A percentile compares a stretch with the other conserved stretches of the same genome.
Evolutionary conservation across 805 yeast genomes (phyloP).

Genomic region (Candida coleopterorum): DNA sequence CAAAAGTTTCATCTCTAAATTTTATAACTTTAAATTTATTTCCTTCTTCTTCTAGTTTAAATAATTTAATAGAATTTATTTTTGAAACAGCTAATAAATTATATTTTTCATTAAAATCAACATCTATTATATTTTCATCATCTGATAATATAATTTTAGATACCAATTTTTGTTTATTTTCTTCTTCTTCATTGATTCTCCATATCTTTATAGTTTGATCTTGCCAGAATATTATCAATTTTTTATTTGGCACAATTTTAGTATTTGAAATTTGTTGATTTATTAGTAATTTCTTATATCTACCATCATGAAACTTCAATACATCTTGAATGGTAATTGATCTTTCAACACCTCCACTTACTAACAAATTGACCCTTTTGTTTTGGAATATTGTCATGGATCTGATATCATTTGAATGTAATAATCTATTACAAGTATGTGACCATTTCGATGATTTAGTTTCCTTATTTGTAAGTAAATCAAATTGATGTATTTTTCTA

Average conservation of each 20-base stretch:
- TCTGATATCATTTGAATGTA: conserved; percentile 85
- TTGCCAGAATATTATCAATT: conserved; percentile 70
- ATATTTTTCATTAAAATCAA: conserved; percentile 62
- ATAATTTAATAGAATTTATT: conserved; percentile 61
- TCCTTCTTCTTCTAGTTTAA: conserved; percentile 46
- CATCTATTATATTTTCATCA: conserved; percentile 74
- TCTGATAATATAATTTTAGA: conserved; percentile 63
- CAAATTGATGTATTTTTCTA: conserved; percentile 77
- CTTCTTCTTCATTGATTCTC: conserved; percentile 41
- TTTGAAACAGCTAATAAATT: conserved; percentile 69
- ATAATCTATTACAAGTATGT: conserved; percentile 64
- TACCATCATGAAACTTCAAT: conserved; percentile 64
- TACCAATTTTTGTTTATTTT: conserved; percentile 47
- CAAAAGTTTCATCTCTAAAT: conserved; percentile 40
- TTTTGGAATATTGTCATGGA: conserved; percentile 68
- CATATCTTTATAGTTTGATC: conserved; percentile 81
- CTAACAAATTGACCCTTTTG: conserved; percentile 59
- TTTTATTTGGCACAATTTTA: conserved; percentile 40
- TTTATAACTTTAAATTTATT: conserved; percentile 48
- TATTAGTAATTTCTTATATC: conserved; percentile 64
- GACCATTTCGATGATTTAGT: conserved; percentile 56
- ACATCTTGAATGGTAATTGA: conserved; percentile 62
- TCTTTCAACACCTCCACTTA: conserved; percentile 82
- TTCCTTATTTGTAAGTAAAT: conserved; percentile 32
- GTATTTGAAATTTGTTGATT: conserved; percentile 55